Evolutionary conservation across 2,329 filamentous ascomycete species (phyloP), one percentile per base, ranked within the genome.

Genomic region (Mycosphaerella arachidis): DNA sequence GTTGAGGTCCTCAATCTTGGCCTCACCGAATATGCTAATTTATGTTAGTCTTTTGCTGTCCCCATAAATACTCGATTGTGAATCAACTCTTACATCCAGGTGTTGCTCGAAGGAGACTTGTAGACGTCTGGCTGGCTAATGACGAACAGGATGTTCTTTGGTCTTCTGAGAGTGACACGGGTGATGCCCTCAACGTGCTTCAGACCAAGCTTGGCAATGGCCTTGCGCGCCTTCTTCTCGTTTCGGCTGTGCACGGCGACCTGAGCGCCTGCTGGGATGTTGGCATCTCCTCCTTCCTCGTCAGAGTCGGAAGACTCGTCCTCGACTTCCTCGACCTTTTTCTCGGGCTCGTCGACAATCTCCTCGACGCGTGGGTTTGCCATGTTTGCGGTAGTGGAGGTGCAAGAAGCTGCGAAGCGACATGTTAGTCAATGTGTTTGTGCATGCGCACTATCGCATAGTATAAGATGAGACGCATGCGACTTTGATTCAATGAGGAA

Each of bases 191-290:
- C 89, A 70, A 99, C 89, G 75, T 93, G 92, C 85, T 91, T 94
- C 77, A 99, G 84, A 77, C 96, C 92, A 76, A 97, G 87, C 88
- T 99, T 99, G 79, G 92, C 90, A 77, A 99, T 96, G 75, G 92
- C 92, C 87, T 99, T 99, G 82, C 94, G 89, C 73, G 94, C 95
- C 88, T 99, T 99, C 90, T 99, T 99, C 89, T 99, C 94, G 83
- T 97, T 97, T 80, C 94, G 92, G 76, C 91, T 96, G 86, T 97
- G 93, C 75, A 99, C 88, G 73, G 94, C 86, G 75, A 93, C 89
- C 67, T 89, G 86, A 74, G 92, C 90, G 75, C 93, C 94, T 70
- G 90, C 88, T 76, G 93, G 91, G 72, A 88, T 86, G 77, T 79
- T 82, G 72, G 82, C 78, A 75, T 87, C 85, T 78, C 94, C 92